phyloP scores from a whole-genome alignment of 441 rosid genomes.

The Adansonia grandidieri region DNA sequence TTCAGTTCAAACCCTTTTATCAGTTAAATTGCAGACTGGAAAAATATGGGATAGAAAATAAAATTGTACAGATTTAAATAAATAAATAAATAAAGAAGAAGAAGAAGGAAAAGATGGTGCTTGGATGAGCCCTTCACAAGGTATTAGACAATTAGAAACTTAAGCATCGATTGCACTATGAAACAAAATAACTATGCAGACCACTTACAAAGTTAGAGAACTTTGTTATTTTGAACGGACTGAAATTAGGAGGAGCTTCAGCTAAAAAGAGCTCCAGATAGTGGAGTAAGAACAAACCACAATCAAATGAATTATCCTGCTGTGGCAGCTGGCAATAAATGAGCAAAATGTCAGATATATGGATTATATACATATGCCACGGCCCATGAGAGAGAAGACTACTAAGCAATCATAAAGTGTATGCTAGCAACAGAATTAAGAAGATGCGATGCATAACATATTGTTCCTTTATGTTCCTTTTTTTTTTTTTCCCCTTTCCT shows the following conservation, averaged over 20 bases:
- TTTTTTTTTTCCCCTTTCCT: background rate
- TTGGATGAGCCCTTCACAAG: background rate
- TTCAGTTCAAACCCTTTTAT: slow-evolving; percentile 14
- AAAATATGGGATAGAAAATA: background rate
- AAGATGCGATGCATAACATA: background rate
- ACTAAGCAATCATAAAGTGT: background rate
- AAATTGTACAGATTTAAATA: background rate
- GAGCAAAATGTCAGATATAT: slow-evolving; percentile 33
- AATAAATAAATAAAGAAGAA: background rate
- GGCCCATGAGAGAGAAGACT: background rate
- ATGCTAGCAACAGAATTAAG: background rate
- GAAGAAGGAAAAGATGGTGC: background rate
- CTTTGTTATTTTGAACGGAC: slow-evolving; percentile 58
- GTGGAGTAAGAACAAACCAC: slow-evolving; percentile 73
- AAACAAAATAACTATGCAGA: slow-evolving; percentile 11
- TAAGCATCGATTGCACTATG: slow-evolving; percentile 5
- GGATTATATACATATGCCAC: slow-evolving; percentile 20
- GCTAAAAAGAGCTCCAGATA: slow-evolving; percentile 69
- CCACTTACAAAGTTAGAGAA: slow-evolving; percentile 64
- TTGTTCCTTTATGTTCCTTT: background rate
- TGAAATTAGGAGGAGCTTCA: slow-evolving; percentile 62
- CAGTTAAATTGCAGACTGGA: slow-evolving; percentile 10
- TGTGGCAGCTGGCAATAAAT: slow-evolving; percentile 66
- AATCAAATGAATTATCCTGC: slow-evolving; percentile 73
- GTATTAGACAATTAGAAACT: slow-evolving; percentile 5